Conservation (phyloP, 768 basidiomycete genomes). For the Podaxis carcinomalis region DNA sequence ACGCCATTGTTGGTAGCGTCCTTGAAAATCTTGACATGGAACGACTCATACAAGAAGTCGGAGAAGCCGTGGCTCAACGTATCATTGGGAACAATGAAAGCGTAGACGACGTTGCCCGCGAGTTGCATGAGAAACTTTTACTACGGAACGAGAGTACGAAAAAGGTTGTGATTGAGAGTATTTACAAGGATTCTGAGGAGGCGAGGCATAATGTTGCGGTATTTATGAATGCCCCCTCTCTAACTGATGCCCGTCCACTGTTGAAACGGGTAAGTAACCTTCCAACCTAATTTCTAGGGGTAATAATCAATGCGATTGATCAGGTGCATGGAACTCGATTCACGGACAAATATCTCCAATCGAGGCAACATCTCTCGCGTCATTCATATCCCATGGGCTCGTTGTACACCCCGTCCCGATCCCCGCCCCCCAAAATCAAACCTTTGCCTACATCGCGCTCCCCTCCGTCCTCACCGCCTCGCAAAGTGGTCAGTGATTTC, state of each 20-base stretch:
- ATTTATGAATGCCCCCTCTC: conserved; percentile 67
- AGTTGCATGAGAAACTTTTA: conserved; percentile 87
- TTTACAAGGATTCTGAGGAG: conserved; percentile 89
- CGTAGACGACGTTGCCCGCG: conserved; percentile 93
- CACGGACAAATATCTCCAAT: conserved; percentile 91
- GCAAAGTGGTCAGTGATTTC: conserved; percentile 87
- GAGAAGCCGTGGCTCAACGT: conserved; percentile 86
- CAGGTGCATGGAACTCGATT: conserved; percentile 94
- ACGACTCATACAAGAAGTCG: conserved; percentile 90
- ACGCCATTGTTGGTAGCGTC: conserved; percentile 95
- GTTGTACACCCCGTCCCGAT: conserved; percentile 45
- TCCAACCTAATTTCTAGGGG: conserved; percentile 8
- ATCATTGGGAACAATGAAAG: conserved; percentile 92
- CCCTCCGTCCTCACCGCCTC: conserved; percentile 61
- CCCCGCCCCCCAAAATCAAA: conserved; percentile 30
- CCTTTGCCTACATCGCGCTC: conserved; percentile 27
- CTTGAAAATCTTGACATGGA: conserved; percentile 99
- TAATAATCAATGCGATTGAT: conserved; percentile 7
- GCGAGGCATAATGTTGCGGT: conserved; percentile 86
- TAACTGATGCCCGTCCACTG: conserved; percentile 70
- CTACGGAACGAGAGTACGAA: conserved; percentile 96
- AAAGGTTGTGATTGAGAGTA: conserved; percentile 93
- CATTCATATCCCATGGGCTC: conserved; percentile 39
- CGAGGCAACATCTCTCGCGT: conserved; percentile 56
- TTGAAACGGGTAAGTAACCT: conserved; percentile 64